A percentile compares a stretch with the other conserved stretches of the same genome.
Conservation (phyloP, 495 filamentous ascomycete species). For the Xylaria intraflava region DNA sequence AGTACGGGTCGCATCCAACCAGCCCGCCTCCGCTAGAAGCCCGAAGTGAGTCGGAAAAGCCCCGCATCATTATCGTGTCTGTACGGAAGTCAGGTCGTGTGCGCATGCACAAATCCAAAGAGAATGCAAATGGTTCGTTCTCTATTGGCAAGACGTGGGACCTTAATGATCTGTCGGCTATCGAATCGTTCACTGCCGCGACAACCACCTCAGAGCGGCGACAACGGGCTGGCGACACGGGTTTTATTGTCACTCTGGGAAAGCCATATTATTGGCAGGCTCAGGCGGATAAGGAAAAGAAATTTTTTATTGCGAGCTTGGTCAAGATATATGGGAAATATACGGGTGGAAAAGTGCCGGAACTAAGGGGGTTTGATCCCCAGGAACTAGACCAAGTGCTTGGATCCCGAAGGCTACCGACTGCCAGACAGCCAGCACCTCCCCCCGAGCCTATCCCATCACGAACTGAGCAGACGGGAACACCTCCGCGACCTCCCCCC, state of each 20-base stretch:
- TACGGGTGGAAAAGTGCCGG: constrained; percentile 76
- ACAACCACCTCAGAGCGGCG: constrained; percentile 59
- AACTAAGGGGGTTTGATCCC: constrained; percentile 73
- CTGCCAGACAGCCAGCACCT: constrained; percentile 23
- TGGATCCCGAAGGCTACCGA: constrained; percentile 35
- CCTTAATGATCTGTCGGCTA: constrained; percentile 73
- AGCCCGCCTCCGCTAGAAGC: constrained; percentile 72
- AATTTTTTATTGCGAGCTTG: constrained; percentile 91
- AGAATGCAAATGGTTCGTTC: constrained; percentile 88
- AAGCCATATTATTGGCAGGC: constrained; percentile 99
- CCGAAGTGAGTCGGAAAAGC: constrained; percentile 68
- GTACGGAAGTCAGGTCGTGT: constrained; percentile 89
- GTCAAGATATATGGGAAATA: constrained; percentile 96
- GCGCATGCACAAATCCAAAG: constrained; percentile 91
- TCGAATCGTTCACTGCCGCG: constrained; percentile 67
- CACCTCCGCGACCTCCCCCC: constrained; percentile 32
- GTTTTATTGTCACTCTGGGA: constrained; percentile 81
- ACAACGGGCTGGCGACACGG: constrained; percentile 69
- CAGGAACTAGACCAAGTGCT: constrained; percentile 67
- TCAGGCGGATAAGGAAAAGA: constrained; percentile 85
- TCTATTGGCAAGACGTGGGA: constrained; percentile 98
- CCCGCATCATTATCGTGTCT: constrained; percentile 82
- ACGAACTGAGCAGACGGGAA: constrained; percentile 19
- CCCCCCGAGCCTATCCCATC: constrained; percentile 25
- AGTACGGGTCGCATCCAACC: constrained; percentile 79